Conservation (phyloP, 371 early-diverging fungal species). For the Apophysomyces variabilis region DNA sequence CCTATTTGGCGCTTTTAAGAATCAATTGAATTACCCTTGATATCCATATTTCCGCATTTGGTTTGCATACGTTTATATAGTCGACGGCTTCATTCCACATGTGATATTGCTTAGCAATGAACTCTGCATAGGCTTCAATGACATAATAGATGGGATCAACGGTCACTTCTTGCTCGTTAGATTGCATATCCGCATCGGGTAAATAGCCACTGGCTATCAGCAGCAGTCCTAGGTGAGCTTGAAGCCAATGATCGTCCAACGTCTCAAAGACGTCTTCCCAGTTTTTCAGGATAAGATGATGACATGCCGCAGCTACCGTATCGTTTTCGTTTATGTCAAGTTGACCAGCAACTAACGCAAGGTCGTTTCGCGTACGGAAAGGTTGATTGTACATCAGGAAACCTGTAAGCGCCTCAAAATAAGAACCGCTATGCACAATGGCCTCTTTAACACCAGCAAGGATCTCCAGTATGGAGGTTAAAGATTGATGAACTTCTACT, state of each 20-base stretch:
- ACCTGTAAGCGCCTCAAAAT: conserved; percentile 21
- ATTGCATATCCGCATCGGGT: background rate
- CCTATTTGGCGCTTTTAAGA: too few relatives aligned
- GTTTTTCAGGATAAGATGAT: conserved; percentile 10
- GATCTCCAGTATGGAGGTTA: conserved; percentile 5
- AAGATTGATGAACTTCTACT: background rate
- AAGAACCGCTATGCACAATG: conserved; percentile 14
- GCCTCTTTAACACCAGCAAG: conserved; percentile 20
- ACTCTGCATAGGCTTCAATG: conserved; percentile 28
- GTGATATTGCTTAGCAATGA: conserved; percentile 19
- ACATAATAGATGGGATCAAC: conserved; percentile 35
- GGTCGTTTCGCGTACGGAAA: conserved; percentile 13
- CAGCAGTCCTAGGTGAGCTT: conserved; percentile 27
- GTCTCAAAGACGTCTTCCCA: conserved; percentile 23
- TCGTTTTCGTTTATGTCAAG: conserved; percentile 1
- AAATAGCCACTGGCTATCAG: conserved; percentile 21
- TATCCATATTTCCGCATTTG: conserved; percentile 37
- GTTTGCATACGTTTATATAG: conserved; percentile 28
- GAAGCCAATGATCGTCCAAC: conserved; percentile 20
- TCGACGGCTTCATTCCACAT: conserved; percentile 42
- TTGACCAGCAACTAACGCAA: conserved; percentile 8
- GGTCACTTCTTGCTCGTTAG: conserved; percentile 15
- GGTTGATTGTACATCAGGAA: conserved; percentile 20
- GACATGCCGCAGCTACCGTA: conserved; percentile 16
- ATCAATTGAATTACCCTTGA: conserved; percentile 15